These are phyloP conservation scores for Mycogone perniciosa DNA, from an alignment of 2,329 filamentous ascomycete genomes.

Conservation along the genomic window DNA sequence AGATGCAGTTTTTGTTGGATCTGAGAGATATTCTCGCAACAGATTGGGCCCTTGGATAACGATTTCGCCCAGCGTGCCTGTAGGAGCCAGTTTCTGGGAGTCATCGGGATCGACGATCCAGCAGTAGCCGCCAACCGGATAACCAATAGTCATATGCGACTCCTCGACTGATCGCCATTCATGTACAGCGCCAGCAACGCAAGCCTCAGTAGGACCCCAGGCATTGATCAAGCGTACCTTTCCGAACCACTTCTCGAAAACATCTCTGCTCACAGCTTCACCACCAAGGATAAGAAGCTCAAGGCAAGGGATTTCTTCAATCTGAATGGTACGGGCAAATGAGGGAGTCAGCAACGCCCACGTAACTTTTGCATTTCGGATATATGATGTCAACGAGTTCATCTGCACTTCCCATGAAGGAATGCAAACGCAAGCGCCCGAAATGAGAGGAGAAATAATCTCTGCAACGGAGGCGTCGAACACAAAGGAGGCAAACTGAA, in stretches of 20 bases:
- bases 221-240: slow-evolving; percentile 1
- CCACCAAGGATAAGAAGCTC: not conserved
- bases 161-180: not conserved
- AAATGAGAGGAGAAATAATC: slow-evolving; percentile 3
- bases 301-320: not conserved
- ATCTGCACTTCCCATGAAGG: slow-evolving; percentile 10
- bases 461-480: slow-evolving; percentile 10
- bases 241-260: slow-evolving; percentile 7
- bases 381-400: slow-evolving; percentile 1
- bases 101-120: slow-evolving; percentile 8
- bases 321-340: not conserved
- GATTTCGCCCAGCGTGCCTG: slow-evolving; percentile 2
- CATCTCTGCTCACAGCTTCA: slow-evolving; percentile 4
- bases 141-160: slow-evolving; percentile 5
- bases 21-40: not conserved
- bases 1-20: not conserved
- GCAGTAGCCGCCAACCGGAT: not conserved
- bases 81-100: not conserved
- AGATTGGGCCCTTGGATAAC: slow-evolving; percentile 4
- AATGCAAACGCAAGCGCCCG: slow-evolving; percentile 11
- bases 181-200: not conserved
- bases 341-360: slow-evolving; percentile 6
- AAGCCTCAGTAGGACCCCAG: slow-evolving; percentile 9
- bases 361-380: not conserved
- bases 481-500: not conserved